Evolutionary conservation across 225 moss, liverwort and hornwort species (phyloP).

Genomic region (Polytrichum formosum): DNA sequence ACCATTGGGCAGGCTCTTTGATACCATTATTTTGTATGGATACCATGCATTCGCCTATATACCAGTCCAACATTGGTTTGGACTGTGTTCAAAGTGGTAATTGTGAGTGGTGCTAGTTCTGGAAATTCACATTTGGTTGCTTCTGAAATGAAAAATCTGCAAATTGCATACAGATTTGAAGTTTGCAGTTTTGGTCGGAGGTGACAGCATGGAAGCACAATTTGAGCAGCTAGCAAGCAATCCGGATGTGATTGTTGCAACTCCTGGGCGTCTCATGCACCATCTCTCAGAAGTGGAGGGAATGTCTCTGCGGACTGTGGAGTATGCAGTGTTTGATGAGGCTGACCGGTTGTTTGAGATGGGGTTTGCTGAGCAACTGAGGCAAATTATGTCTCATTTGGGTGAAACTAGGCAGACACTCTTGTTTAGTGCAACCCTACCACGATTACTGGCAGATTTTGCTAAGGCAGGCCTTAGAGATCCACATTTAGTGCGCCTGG

Average conservation of each 20-base stretch:
- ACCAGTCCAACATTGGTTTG: too few relatives aligned
- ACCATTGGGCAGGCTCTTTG: too few relatives aligned
- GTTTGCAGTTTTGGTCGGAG: slow-evolving; percentile 79
- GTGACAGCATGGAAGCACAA: slow-evolving; percentile 97
- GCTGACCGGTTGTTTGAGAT: slow-evolving; percentile 64
- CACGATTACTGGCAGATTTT: slow-evolving; percentile 55
- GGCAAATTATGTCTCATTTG: slow-evolving; percentile 45
- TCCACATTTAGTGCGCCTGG: slow-evolving; percentile 50
- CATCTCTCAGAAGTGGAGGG: slow-evolving; percentile 64
- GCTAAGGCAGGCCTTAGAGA: slow-evolving; percentile 61
- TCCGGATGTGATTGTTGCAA: slow-evolving; percentile 86
- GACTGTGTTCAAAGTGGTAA: too few relatives aligned
- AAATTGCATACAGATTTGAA: slow-evolving; percentile 44
- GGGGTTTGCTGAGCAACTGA: slow-evolving; percentile 59
- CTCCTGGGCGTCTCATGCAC: slow-evolving; percentile 81
- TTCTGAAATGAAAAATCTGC: neutral
- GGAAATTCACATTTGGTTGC: neutral
- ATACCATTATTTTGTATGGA: too few relatives aligned
- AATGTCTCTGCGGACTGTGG: slow-evolving; percentile 48
- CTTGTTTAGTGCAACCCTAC: slow-evolving; percentile 54
- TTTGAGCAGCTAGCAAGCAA: slow-evolving; percentile 89
- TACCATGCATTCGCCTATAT: too few relatives aligned
- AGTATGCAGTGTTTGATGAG: slow-evolving; percentile 63
- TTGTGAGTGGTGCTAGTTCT: neutral
- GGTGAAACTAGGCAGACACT: slow-evolving; percentile 54